Base-by-base conservation (phyloP, 495 filamentous ascomycete genomes). In the Annulohypoxylon stygium region DNA sequence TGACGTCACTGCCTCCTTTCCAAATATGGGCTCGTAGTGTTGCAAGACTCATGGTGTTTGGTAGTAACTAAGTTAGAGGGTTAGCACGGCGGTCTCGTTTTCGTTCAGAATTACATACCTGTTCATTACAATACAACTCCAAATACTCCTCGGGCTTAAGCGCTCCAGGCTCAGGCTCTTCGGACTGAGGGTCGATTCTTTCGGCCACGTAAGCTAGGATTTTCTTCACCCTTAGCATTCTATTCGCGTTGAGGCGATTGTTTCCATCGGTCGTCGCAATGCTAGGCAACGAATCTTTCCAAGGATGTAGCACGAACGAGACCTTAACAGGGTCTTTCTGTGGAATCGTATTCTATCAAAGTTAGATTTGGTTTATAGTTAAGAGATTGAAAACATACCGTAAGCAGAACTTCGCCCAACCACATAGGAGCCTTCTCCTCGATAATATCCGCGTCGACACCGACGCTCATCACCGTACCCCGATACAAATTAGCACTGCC, bases 141-240 rank as follows among this genome's bases (percentile, higher is more conserved):
- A 98, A 83, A 80, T 97, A 97, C 75, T 97, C 93, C 79, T 98
- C 96, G 2, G 94, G 93, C 75, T 89, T 92, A 80, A 95, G 78
- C 16, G 85, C 84, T 33, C 90, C 83, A 9, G 86, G 84, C 60
- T 89, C 88, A 1, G 83, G 83, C 5, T 84, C 82, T 16, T 81
- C 80, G 6, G 71, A 25, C 16, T 81, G 76, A 1, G 90, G 87
- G 77, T 97, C 95, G 61, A 99, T 95, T 57, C 93, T 87, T 79
- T 99, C 96, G 1, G 94, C 92, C 6, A 98, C 90, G 74, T 99
- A 99, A 0, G 89, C 90, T 39, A 97, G 81, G n/a, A 99, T 93
- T 84, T 98, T 99, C 83, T 93, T 95, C 3, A 95, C 92, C 50
- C 96, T 88, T 33, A 99, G 86, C 97, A 99, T 98, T 33, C 96